phyloP scores from a whole-genome alignment of 306 rosid genomes.

The Aeschynomene evenia region DNA sequence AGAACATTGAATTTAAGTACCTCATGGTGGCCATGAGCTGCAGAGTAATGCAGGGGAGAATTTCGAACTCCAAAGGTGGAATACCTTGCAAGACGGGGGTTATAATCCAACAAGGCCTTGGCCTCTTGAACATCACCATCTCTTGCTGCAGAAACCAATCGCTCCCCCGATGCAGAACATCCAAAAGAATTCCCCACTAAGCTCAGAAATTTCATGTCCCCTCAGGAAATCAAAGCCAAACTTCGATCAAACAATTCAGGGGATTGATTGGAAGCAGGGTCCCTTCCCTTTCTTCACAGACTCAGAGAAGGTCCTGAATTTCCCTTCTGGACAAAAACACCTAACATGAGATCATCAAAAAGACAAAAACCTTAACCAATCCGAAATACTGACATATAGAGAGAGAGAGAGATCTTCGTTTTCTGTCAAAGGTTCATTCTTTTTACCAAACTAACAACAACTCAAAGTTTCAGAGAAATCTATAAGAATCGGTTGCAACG shows the following conservation, averaged over 20 bases:
- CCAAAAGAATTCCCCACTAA: conserved; percentile 89
- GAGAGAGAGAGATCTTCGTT: conserved; percentile 12
- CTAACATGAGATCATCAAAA: conserved; percentile 32
- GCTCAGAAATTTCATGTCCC: conserved; percentile 72
- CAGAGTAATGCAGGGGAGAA: conserved; percentile 95
- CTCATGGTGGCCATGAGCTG: conserved; percentile 99
- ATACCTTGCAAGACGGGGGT: conserved; percentile 91
- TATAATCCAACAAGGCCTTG: conserved; percentile 83
- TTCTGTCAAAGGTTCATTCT: conserved; percentile 17
- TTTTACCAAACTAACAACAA: conserved; percentile 52
- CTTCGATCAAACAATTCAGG: neutral
- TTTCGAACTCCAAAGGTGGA: conserved; percentile 94
- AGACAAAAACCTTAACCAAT: conserved; percentile 43
- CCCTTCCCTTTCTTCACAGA: conserved; percentile 21
- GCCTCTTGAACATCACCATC: conserved; percentile 99
- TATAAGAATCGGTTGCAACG: conserved; percentile 46
- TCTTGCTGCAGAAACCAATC: conserved; percentile 95
- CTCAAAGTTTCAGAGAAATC: conserved; percentile 29
- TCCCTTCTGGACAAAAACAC: conserved; percentile 10
- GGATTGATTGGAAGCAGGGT: conserved; percentile 28
- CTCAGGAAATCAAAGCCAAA: conserved; percentile 26
- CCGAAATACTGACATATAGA: conserved; percentile 17
- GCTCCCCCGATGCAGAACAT: conserved; percentile 99
- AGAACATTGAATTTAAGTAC: conserved; percentile 42
- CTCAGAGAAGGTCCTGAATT: conserved; percentile 8